phyloP scores from a whole-genome alignment of 2,329 filamentous ascomycete species.

The Stagonosporopsis rhizophila region DNA sequence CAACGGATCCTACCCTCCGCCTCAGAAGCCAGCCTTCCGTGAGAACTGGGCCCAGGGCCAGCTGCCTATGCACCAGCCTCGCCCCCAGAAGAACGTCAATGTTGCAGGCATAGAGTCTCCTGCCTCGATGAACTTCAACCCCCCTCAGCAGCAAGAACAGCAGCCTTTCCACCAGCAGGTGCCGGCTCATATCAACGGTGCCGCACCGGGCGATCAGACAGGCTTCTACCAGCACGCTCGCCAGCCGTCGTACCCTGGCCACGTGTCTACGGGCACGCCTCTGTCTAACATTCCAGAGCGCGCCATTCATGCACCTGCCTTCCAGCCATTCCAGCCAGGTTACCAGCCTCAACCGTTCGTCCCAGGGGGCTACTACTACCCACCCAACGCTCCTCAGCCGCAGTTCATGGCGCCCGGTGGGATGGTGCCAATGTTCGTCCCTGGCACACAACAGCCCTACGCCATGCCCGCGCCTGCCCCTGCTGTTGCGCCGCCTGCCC shows the following conservation, averaged over 20 bases:
- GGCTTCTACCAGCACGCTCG: conserved; percentile 68
- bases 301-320: conserved; percentile 87
- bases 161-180: conserved; percentile 95
- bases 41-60: conserved; percentile 65
- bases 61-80: conserved; percentile 88
- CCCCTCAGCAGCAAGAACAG: conserved; percentile 71
- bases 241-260: conserved; percentile 73
- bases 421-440: conserved; percentile 64
- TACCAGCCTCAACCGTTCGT: conserved; percentile 56
- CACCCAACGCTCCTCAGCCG: conserved; percentile 46
- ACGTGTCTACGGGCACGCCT: conserved; percentile 77
- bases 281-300: conserved; percentile 92
- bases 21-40: conserved; percentile 63
- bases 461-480: conserved; percentile 39
- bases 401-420: conserved; percentile 55
- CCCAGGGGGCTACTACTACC: conserved; percentile 69
- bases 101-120: conserved; percentile 92
- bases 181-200: conserved; percentile 73
- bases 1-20: conserved; percentile 55
- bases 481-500: conserved; percentile 47
- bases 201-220: conserved; percentile 54
- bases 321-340: conserved; percentile 71
- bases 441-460: conserved; percentile 60
- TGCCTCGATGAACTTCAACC: conserved; percentile 65
- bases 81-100: conserved; percentile 92